Conservation (phyloP, 2,329 filamentous ascomycete species). For the Emergomyces pasteurianus region DNA sequence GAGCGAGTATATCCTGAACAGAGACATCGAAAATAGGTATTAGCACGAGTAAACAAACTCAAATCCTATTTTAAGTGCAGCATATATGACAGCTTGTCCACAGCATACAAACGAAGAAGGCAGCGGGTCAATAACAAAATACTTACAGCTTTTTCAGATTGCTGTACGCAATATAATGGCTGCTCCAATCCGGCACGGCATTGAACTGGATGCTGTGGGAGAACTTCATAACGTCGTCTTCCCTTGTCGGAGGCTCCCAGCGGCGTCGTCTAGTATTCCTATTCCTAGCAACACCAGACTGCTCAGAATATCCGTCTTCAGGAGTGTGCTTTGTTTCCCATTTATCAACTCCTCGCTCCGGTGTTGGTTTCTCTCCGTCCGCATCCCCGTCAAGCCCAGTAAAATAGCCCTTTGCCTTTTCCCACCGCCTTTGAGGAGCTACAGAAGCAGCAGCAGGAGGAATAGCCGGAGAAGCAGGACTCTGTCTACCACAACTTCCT, state of each 20-base stretch:
- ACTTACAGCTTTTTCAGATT: slow-evolving; percentile 95
- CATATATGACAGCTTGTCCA: neutral
- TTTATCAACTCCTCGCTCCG: neutral
- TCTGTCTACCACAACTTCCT: neutral
- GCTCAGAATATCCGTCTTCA: neutral
- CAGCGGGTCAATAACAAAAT: neutral
- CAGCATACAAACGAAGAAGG: neutral
- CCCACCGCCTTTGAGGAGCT: neutral
- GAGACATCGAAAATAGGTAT: neutral
- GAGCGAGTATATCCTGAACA: slow-evolving; percentile 73
- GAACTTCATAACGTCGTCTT: slow-evolving; percentile 86
- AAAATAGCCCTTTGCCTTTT: neutral
- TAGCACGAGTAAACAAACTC: neutral
- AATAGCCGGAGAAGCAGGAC: neutral
- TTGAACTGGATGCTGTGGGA: slow-evolving; percentile 99
- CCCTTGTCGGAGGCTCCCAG: slow-evolving; percentile 35
- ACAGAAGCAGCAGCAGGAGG: neutral
- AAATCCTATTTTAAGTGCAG: neutral
- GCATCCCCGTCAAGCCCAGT: neutral
- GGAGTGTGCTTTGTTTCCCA: neutral
- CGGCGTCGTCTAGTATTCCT: neutral
- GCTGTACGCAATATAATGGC: slow-evolving; percentile 94
- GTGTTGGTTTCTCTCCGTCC: neutral
- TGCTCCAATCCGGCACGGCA: slow-evolving; percentile 98
- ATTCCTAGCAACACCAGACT: neutral